Conservation (phyloP, 2,329 filamentous ascomycete genomes). For the Tolypocladium nubicola region DNA sequence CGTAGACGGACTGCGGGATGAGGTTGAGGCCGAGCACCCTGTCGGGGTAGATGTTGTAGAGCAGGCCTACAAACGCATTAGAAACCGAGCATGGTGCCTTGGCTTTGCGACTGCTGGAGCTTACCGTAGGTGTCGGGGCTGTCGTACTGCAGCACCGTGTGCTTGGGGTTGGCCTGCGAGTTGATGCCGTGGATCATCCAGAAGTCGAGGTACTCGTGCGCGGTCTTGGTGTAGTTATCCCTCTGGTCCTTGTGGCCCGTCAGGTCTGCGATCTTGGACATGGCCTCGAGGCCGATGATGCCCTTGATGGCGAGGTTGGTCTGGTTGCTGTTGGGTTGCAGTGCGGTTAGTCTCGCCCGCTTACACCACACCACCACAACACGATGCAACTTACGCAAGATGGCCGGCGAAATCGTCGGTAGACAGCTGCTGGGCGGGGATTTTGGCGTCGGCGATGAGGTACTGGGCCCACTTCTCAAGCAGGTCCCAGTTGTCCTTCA, state of each 20-base stretch:
- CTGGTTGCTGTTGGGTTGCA: conserved; percentile 39
- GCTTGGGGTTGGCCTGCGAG: conserved; percentile 45
- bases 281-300: conserved; percentile 72
- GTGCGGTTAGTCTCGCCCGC: neutral
- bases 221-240: conserved; percentile 50
- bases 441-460: conserved; percentile 62
- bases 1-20: conserved; percentile 65
- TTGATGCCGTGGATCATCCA: conserved; percentile 67
- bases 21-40: conserved; percentile 66
- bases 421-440: conserved; percentile 66
- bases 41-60: conserved; percentile 81
- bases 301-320: conserved; percentile 78
- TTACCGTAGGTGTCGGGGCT: conserved; percentile 39
- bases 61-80: conserved; percentile 13
- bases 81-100: neutral
- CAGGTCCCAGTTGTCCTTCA: conserved; percentile 57
- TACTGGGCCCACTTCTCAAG: conserved; percentile 74
- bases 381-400: conserved; percentile 15
- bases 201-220: conserved; percentile 56
- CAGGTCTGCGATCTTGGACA: conserved; percentile 58
- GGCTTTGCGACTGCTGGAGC: neutral
- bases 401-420: conserved; percentile 80
- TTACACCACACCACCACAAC: neutral
- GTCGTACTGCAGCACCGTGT: conserved; percentile 72
- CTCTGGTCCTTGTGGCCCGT: conserved; percentile 47